Base-by-base conservation (phyloP, 768 basidiomycete genomes). In the Calocera viscosa region DNA sequence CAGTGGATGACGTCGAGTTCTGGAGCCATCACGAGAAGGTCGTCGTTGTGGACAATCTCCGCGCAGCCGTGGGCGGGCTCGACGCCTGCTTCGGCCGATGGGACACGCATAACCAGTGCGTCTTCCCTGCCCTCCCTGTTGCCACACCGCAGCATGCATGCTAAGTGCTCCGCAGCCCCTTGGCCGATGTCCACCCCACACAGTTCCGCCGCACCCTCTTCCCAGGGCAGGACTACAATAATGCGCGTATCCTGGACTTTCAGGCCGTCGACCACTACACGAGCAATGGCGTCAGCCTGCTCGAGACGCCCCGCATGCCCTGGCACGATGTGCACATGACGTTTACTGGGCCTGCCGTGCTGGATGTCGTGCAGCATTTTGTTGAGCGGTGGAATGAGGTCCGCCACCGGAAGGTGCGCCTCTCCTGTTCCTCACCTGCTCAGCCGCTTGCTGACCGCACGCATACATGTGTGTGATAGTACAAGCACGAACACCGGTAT, bases 251-350 rank as follows among this genome's bases (percentile, higher is more conserved):
- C 34, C 80, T 85, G 75, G 93, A 95, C 73, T 94, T 94, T 78
- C 82, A 92, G 73, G 79, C 74, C 11, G 95, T 97, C 0, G 80
- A 83, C 67, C 81, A 91, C 69, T 92, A 86, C 73, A 83, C 85
- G 26, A 87, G 84, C 72, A 90, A 88, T 68, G 80, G 81, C 0
- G 74, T 92, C 17, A 86, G 85, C 34, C 81, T 85, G 60, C 73
- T 86, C 49, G 89, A 91, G 70, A 85, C 79, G 16, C 79, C 84
- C 0, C 80, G 90, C 69, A 75, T 75, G 17, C 91, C 94, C 0
- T 97, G 94, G 94, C 94, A 97, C 73, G 94, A 97, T 77, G 91
- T 91, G 14, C 93, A 94, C 74, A 89, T 91, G 87, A 92, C 90
- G 2, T 77, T 94, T 26, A 78, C 81, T 16, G 96, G 88, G 7